Base-by-base conservation (phyloP, 192 early-diverging fungal species). In the Gonapodya prolifera region DNA sequence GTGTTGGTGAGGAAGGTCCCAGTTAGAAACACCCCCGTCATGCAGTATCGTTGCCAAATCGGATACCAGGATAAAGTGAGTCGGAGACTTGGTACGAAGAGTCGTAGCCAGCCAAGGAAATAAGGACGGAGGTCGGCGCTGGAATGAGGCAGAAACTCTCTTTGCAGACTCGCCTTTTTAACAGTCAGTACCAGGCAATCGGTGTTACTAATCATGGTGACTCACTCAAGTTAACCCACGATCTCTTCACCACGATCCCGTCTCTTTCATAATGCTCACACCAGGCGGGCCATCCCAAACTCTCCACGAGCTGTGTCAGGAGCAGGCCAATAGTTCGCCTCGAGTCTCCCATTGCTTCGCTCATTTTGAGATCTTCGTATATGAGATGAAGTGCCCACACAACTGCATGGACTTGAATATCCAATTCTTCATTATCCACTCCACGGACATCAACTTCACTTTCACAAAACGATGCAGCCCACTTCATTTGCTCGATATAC, bases 361-460 rank as follows among this genome's bases (percentile, higher is more conserved):
- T 80, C 29, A 87, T 76, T 61, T 83, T 84, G 23, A 88, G 36
- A 78, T 90, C 86, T 34, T 90, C 88, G 75, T 87, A 85, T 29
- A 90, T 80, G 0, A 90, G 78, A 77, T 90, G 89, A 1, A 90
- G 75, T 0, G 83, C 76, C 2, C 81, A 61, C 1, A 89, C 76
- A 35, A 88, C 77, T 17, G 61, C 32, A 13, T 73, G 32, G 8
- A 73, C 18, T n/a, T 69, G 13, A 18, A 18, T 73, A 18, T 18
- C 18, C 28, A 73, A 8, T 16, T 16, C 16, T 2, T 30, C 18
- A 18, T 13, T 18, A 13, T 13, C 28, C 18, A 30, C 2, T 30
- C 18, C 28, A 18, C 18, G 18, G 28, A 32, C 8, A 8, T 61
- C 45, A 61, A 23, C 45, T 23, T 61, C 45, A 23, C 45, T 23